Percentiles rank a stretch among this genome's conserved stretches.
Conservation (phyloP, 2,329 filamentous ascomycete genomes). For the Cladosporium sp. region DNA sequence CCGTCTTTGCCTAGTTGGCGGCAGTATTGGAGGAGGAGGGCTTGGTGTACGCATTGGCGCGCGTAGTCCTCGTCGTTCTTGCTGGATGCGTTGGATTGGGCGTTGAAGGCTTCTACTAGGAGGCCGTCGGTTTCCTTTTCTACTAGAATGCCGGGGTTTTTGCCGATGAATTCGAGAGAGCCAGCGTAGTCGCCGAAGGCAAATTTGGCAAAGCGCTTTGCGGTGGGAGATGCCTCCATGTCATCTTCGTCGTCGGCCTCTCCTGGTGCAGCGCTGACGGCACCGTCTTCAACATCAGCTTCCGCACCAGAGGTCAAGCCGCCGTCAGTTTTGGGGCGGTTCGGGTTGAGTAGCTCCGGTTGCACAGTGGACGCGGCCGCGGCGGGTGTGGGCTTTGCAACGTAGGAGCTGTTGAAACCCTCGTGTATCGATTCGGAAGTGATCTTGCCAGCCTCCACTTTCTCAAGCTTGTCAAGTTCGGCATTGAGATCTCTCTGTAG, state of each 20-base stretch:
- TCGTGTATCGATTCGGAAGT: slow-evolving; percentile 86
- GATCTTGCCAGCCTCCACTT: slow-evolving; percentile 81
- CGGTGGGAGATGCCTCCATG: slow-evolving; percentile 70
- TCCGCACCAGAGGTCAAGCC: slow-evolving; percentile 55
- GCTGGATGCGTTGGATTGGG: slow-evolving; percentile 68
- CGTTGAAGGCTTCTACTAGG: slow-evolving; percentile 86
- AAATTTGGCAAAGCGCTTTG: slow-evolving; percentile 77
- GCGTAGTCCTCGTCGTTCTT: slow-evolving; percentile 59
- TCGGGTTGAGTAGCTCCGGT: slow-evolving; percentile 32
- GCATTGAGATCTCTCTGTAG: slow-evolving; percentile 69
- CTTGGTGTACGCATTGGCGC: slow-evolving; percentile 87
- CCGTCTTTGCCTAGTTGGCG: slow-evolving; percentile 82
- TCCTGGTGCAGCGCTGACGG: slow-evolving; percentile 32
- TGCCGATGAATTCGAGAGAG: slow-evolving; percentile 70
- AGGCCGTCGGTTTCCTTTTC: slow-evolving; percentile 89
- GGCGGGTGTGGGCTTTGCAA: slow-evolving; percentile 53
- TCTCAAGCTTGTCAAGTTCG: slow-evolving; percentile 77
- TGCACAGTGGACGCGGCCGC: slow-evolving; percentile 31
- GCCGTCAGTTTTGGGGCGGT: slow-evolving; percentile 22
- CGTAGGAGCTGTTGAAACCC: slow-evolving; percentile 82
- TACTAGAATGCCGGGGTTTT: slow-evolving; percentile 70
- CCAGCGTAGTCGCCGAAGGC: slow-evolving; percentile 67
- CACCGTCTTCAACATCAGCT: slow-evolving; percentile 55
- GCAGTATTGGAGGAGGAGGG: slow-evolving; percentile 89
- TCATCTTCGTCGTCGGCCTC: slow-evolving; percentile 63